These are phyloP conservation scores for Closterium sp. DNA, from an alignment of 139 green algal genomes.

Conservation along the genomic window DNA sequence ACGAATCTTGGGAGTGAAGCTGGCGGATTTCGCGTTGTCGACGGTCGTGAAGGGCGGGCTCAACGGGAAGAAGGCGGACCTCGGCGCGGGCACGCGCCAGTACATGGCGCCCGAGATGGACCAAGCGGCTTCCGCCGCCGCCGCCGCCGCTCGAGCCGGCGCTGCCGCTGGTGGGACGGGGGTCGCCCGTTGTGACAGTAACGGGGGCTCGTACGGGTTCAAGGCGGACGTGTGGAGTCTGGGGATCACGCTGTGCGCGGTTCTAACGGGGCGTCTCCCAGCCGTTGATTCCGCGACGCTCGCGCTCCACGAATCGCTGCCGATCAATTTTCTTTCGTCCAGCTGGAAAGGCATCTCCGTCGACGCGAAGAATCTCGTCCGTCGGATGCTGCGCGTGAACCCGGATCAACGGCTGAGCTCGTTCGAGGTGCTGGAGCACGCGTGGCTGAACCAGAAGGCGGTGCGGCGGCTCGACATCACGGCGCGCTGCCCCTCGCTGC, in stretches of 20 bases:
- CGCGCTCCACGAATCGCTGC: not conserved
- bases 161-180: not conserved
- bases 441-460: not conserved
- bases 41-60: not conserved
- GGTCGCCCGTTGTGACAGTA: not conserved
- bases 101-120: not conserved
- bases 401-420: not conserved
- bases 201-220: not conserved
- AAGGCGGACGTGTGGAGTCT: not conserved
- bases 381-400: not conserved
- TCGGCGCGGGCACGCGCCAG: not conserved
- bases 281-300: not conserved
- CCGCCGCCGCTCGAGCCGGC: not conserved
- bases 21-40: not conserved
- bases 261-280: not conserved
- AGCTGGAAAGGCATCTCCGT: not conserved
- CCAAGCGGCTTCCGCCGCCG: not conserved
- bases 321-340: not conserved
- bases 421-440: not conserved
- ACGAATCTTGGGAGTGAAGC: not conserved
- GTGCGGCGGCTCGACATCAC: not conserved
- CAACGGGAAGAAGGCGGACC: not conserved
- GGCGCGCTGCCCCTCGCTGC: not conserved
- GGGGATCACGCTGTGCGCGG: not conserved
- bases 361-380: not conserved